Evolutionary conservation across 805 yeast genomes (phyloP).

Genomic region (Debaryomyces prosopidis): DNA sequence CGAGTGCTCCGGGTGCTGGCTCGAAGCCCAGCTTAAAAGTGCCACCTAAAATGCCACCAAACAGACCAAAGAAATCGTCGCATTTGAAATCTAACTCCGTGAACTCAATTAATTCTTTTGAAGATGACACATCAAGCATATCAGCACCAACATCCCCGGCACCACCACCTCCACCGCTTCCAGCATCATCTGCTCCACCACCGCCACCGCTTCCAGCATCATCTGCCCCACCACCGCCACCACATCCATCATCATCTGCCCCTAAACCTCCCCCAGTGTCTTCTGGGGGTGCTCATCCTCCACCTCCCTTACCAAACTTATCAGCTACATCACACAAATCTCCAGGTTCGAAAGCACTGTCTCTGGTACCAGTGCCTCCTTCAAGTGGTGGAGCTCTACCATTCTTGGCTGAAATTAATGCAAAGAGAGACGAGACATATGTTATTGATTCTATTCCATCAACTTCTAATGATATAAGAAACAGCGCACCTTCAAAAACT

Average conservation of each 20-base stretch:
- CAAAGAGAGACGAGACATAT: conserved; percentile 50
- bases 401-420: conserved; percentile 58
- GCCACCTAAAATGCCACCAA: conserved; percentile 39
- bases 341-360: conserved; percentile 14
- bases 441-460: conserved; percentile 44
- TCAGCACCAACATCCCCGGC: conserved; percentile 16
- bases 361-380: conserved; percentile 12
- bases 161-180: conserved; percentile 12
- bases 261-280: conserved; percentile 9
- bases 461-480: conserved; percentile 1
- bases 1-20: conserved; percentile 5
- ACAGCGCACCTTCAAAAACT: conserved; percentile 14
- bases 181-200: conserved; percentile 3
- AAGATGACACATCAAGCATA: conserved; percentile 8
- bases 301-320: conserved; percentile 5
- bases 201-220: conserved; percentile 9
- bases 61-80: conserved; percentile 38
- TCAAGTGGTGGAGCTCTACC: conserved; percentile 47
- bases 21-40: neutral
- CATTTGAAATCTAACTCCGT: conserved; percentile 29
- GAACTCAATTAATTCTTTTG: conserved; percentile 18
- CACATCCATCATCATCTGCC: conserved; percentile 16
- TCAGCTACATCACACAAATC: conserved; percentile 3
- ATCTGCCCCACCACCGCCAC: conserved; percentile 17
- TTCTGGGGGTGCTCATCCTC: conserved; percentile 14